phyloP scores from a whole-genome alignment of 2,329 filamentous ascomycete genomes.

The Neonectria sp. region DNA sequence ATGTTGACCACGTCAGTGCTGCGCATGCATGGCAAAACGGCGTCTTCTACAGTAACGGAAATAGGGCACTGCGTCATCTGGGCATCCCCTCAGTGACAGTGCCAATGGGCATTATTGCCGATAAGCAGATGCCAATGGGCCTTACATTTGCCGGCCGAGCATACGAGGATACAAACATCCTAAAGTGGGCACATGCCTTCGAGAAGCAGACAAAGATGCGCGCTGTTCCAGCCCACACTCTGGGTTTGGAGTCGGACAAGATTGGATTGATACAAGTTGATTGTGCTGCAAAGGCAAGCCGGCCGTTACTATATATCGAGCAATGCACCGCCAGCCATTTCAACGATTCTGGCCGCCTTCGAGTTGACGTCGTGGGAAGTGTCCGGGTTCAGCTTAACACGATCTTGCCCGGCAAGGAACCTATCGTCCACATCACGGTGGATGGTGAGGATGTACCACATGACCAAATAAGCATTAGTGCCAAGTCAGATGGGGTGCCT shows the following conservation, averaged over 20 bases:
- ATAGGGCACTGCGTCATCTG: constrained; percentile 28
- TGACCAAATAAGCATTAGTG: background rate
- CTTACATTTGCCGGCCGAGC: constrained; percentile 20
- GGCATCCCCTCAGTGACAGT: constrained; percentile 29
- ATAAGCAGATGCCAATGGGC: constrained; percentile 30
- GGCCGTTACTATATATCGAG: background rate
- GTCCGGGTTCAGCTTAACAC: background rate
- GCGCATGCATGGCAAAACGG: constrained; percentile 19
- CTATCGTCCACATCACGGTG: background rate
- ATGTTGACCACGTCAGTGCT: background rate
- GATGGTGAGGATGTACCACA: constrained; percentile 1
- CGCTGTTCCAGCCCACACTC: constrained; percentile 24
- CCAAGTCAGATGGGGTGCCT: background rate
- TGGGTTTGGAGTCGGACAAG: constrained; percentile 19
- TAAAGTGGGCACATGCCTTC: constrained; percentile 29
- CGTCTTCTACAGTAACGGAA: constrained; percentile 28
- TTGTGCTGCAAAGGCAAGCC: background rate
- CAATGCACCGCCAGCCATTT: background rate
- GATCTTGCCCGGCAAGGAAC: background rate
- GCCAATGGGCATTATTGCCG: constrained; percentile 25
- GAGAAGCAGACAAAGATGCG: constrained; percentile 29
- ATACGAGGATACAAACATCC: constrained; percentile 20
- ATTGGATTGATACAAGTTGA: background rate
- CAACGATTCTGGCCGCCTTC: background rate
- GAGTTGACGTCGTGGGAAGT: background rate